phyloP scores from a whole-genome alignment of 352 stramenopile species.

The Phytophthora pinifolia region DNA sequence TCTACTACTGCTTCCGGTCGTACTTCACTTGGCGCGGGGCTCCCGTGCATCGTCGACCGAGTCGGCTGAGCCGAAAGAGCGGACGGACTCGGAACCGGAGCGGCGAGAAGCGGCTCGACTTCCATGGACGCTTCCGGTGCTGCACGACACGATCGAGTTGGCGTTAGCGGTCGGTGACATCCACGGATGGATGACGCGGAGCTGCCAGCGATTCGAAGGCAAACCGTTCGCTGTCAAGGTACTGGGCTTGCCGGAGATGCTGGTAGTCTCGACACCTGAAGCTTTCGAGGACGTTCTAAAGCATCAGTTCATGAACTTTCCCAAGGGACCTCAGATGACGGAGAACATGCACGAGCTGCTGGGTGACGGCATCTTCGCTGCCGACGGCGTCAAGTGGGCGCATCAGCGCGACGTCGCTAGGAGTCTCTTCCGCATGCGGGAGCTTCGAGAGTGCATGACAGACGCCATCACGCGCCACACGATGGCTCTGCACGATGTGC shows the following conservation, averaged over 20 bases:
- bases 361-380: conserved; percentile 67
- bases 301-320: conserved; percentile 69
- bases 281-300: conserved; percentile 53
- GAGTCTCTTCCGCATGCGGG: conserved; percentile 68
- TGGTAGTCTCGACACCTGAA: conserved; percentile 23
- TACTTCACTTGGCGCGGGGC: conserved; percentile 13
- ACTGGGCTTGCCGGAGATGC: conserved; percentile 31
- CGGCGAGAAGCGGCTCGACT: conserved; percentile 9
- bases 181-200: conserved; percentile 22
- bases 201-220: conserved; percentile 20
- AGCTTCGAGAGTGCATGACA: conserved; percentile 45
- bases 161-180: conserved; percentile 4
- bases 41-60: not conserved
- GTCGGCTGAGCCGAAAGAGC: not conserved
- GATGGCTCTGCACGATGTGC: conserved; percentile 21
- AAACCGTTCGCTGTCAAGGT: conserved; percentile 41
- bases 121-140: conserved; percentile 20
- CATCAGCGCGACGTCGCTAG: conserved; percentile 77
- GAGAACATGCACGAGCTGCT: conserved; percentile 52
- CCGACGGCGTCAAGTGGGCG: conserved; percentile 59
- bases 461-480: conserved; percentile 31
- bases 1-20: conserved; percentile 19
- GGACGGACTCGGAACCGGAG: conserved; percentile 10
- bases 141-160: conserved; percentile 20
- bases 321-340: conserved; percentile 43